Evolutionary conservation across 352 stramenopile species (phyloP), one percentile per base, ranked within the genome.

Genomic region (Phytophthora fragariaefolia): DNA sequence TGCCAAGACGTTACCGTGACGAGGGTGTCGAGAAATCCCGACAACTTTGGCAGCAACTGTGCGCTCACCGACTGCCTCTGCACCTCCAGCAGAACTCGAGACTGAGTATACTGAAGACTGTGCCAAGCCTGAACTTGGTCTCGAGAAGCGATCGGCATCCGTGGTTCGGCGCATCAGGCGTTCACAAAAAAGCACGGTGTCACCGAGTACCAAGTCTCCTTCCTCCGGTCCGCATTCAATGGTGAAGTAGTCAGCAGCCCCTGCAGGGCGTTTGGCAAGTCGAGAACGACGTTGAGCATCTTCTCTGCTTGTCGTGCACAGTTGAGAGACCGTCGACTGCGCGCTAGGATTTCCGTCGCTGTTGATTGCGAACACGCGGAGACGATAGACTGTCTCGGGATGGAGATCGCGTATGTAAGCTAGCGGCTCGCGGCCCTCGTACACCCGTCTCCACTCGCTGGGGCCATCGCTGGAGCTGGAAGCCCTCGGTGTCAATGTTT

Each of bases 151-250:
- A 77, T 77, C 65, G 30, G 54, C 69, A 12, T 56, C 72, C 28
- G 72, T 74, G n/a, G 45, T 79, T 3, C 61, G 57, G 23, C 73
- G 78, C 48, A 90, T 83, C n/a, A 98, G 80, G 17, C 93, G 84
- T 68, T 98, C 92, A 22, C 90, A 96, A 59, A 98, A 97, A 43
- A 98, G 83, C 4, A 97, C 92, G 24, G 89, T 95, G 62, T 98
- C 93, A 8, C 92, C 91, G 1, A 82, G 71, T 12, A 97, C 89
- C 23, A 97, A 63, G 49, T 97, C 90, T 26, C 90, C 90, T 20
- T 84, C 76, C 42, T 85, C 80, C 13, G 65, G 65, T 17, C 70
- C 73, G 38, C 83, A 92, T 73, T 96, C 86, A 54, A 95, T 64
- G 9, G 80, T 81, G 59, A 95, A 93, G 42, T 88, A 81, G 13